These are phyloP conservation scores for Cryptococcus maquisensis DNA, from an alignment of 1,284 basidiomycete genomes.

Conservation along the genomic window DNA sequence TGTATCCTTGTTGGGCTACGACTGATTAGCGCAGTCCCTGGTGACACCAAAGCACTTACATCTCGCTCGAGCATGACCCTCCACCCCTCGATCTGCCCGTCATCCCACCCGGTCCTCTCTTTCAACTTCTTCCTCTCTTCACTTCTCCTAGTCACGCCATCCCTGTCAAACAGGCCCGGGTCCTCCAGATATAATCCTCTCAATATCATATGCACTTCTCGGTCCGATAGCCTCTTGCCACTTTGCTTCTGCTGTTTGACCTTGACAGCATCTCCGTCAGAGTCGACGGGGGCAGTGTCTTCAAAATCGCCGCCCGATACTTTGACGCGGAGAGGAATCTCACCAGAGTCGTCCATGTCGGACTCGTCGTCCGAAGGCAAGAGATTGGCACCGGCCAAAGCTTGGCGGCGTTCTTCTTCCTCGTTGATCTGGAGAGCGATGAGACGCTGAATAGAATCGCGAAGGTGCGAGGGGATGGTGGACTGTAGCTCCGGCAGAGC, in stretches of 20 bases:
- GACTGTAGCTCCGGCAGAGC: constrained; percentile 54
- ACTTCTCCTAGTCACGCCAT: constrained; percentile 63
- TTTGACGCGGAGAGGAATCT: constrained; percentile 18
- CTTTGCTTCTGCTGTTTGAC: background rate
- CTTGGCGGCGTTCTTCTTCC: constrained; percentile 59
- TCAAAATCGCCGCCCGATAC: constrained; percentile 17
- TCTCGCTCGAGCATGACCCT: constrained; percentile 76
- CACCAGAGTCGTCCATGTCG: constrained; percentile 42
- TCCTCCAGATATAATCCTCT: constrained; percentile 62
- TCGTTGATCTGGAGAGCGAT: constrained; percentile 66
- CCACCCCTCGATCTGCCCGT: constrained; percentile 87
- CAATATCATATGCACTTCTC: constrained; percentile 31
- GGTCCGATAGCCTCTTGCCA: constrained; percentile 1
- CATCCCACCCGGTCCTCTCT: constrained; percentile 59
- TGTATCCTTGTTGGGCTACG: constrained; percentile 45
- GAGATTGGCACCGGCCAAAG: constrained; percentile 34
- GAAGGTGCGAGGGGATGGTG: constrained; percentile 66
- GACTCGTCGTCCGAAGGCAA: constrained; percentile 48
- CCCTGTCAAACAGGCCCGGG: constrained; percentile 69
- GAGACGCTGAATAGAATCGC: constrained; percentile 69
- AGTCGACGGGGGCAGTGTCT: constrained; percentile 16
- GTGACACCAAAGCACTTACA: constrained; percentile 52
- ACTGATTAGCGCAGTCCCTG: background rate
- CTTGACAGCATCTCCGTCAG: constrained; percentile 12
- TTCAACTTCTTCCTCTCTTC: constrained; percentile 63